Conservation (phyloP, 805 yeast species). For the Candida fluviatilis region DNA sequence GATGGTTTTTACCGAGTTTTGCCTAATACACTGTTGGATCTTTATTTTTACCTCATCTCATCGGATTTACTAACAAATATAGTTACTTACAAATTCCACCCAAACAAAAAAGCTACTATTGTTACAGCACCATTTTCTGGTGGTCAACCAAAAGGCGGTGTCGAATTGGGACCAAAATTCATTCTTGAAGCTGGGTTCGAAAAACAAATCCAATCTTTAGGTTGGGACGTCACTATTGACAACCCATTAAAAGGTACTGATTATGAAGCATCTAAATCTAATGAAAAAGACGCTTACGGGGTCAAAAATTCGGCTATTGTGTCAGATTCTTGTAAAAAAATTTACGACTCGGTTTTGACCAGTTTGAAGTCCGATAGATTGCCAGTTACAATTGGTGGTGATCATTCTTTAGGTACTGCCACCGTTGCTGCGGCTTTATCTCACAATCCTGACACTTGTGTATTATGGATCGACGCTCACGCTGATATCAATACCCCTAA, state of each 20-base stretch:
- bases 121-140: constrained; percentile 92
- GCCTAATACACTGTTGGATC: too few species aligned
- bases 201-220: constrained; percentile 57
- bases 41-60: neutral
- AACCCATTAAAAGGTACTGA: constrained; percentile 52
- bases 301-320: constrained; percentile 76
- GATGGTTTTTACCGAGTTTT: too few species aligned
- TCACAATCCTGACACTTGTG: constrained; percentile 79
- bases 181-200: constrained; percentile 69
- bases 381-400: constrained; percentile 92
- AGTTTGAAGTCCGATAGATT: constrained; percentile 48
- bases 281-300: constrained; percentile 46
- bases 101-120: constrained; percentile 56
- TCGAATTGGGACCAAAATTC: constrained; percentile 88
- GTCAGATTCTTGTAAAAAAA: constrained; percentile 60
- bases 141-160: constrained; percentile 93
- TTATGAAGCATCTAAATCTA: constrained; percentile 39
- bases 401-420: constrained; percentile 93
- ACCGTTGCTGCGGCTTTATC: constrained; percentile 82
- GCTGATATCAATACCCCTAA: constrained; percentile 92
- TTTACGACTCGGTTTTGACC: constrained; percentile 56
- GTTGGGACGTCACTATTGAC: constrained; percentile 59
- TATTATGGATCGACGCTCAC: constrained; percentile 97
- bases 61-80: neutral
- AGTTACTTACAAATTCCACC: constrained; percentile 51